Percentiles rank a stretch among this genome's conserved stretches.
phyloP scores from a whole-genome alignment of 805 yeast species.

The Yamadazyma kitorensis region DNA sequence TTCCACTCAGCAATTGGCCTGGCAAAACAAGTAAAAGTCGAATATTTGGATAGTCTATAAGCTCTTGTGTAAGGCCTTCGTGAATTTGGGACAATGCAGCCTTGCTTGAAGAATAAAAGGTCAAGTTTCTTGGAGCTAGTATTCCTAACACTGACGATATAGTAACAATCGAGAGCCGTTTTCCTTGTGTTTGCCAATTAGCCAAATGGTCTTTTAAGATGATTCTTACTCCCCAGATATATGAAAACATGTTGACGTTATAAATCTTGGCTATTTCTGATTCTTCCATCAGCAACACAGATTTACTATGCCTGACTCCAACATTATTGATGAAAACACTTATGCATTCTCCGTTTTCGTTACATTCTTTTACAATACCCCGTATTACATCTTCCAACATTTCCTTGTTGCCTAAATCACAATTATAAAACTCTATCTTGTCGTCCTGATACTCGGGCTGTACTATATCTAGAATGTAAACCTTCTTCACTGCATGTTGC shows the following conservation, averaged over 20 bases:
- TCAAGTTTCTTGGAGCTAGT: conserved; percentile 47
- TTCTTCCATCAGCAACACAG: conserved; percentile 22
- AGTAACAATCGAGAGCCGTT: conserved; percentile 27
- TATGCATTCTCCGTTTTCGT: conserved; percentile 11
- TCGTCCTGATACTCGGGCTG: conserved; percentile 5
- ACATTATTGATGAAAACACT: conserved; percentile 46
- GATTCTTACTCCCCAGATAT: conserved; percentile 20
- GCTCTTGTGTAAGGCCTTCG: conserved; percentile 45
- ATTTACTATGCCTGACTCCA: conserved; percentile 40
- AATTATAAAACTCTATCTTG: conserved; percentile 15
- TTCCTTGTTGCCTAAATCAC: conserved; percentile 22
- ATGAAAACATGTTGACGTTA: conserved; percentile 32
- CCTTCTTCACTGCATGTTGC: conserved; percentile 9
- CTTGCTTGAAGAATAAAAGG: conserved; percentile 49
- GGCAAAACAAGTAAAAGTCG: conserved; percentile 42
- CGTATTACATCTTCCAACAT: conserved; percentile 15
- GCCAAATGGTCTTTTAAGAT: conserved; percentile 13
- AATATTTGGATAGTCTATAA: conserved; percentile 20
- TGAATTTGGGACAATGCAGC: conserved; percentile 43
- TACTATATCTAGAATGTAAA: conserved; percentile 14
- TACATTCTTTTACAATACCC: conserved; percentile 20
- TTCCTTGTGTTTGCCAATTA: neutral
- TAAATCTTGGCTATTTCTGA: conserved; percentile 23
- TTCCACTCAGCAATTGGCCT: conserved; percentile 48
- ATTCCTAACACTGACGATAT: conserved; percentile 48